These are phyloP conservation scores for Tetrahymena borealis DNA, from an alignment of 73 alveolate genomes.

Conservation along the genomic window DNA sequence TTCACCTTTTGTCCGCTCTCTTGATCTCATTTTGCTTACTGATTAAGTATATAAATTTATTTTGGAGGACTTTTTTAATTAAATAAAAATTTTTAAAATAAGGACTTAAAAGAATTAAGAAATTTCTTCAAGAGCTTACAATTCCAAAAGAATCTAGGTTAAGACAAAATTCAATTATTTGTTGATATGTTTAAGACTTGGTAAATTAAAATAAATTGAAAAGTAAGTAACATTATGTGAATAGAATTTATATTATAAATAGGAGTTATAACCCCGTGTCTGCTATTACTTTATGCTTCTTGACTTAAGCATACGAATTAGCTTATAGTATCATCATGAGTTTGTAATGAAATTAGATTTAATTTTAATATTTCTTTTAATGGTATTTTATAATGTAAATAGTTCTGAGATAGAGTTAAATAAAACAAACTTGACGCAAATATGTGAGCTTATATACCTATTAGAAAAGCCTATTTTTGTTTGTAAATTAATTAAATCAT, in stretches of 20 bases:
- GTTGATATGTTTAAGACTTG: not conserved
- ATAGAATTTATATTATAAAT: constrained; percentile 1
- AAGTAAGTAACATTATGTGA: not conserved
- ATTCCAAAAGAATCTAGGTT: not conserved
- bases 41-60: not conserved
- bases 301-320: constrained; percentile 33
- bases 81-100: not conserved
- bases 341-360: not conserved
- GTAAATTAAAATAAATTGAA: not conserved
- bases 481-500: constrained; percentile 1
- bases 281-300: constrained; percentile 25
- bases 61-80: not conserved
- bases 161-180: not conserved
- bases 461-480: constrained; percentile 37
- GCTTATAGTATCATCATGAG: constrained; percentile 43
- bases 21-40: not conserved
- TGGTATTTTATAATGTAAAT: not conserved
- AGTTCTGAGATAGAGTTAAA: constrained; percentile 32
- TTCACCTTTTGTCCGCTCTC: not conserved
- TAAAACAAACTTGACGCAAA: constrained; percentile 12
- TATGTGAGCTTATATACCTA: constrained; percentile 11
- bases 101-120: constrained; percentile 26
- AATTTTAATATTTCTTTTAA: not conserved
- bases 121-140: constrained; percentile 7
- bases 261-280: constrained; percentile 29